A percentile compares a stretch with the other conserved stretches of the same genome.
Evolutionary conservation across 2,329 filamentous ascomycete genomes (phyloP).

Genomic region (Phialocephala sp.): DNA sequence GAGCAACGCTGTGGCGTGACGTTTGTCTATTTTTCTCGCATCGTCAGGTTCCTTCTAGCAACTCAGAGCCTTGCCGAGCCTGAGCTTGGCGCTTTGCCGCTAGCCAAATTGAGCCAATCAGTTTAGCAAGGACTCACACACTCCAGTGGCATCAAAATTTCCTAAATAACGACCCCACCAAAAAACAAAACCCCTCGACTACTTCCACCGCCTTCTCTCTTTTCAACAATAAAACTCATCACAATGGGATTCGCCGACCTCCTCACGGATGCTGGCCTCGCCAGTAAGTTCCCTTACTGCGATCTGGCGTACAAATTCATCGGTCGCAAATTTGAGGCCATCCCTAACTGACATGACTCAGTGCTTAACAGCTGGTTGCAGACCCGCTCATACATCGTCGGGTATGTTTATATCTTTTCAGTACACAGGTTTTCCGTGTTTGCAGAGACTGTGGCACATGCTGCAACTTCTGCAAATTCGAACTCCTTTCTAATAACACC

Average conservation of each 20-base stretch:
- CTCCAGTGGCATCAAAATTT: slow-evolving; percentile 1
- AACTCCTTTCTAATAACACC: slow-evolving; percentile 32
- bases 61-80: neutral
- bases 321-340: slow-evolving; percentile 25
- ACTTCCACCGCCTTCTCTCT: slow-evolving; percentile 9
- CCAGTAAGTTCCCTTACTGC: slow-evolving; percentile 49
- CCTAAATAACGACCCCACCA: slow-evolving; percentile 23
- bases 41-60: slow-evolving; percentile 19
- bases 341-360: slow-evolving; percentile 47
- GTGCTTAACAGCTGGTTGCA: slow-evolving; percentile 75
- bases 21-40: neutral
- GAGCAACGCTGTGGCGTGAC: neutral
- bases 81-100: neutral
- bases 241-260: slow-evolving; percentile 74
- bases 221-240: slow-evolving; percentile 19
- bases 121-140: neutral
- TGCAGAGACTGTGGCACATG: slow-evolving; percentile 27
- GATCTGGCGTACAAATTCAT: slow-evolving; percentile 11
- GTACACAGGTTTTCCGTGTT: slow-evolving; percentile 29
- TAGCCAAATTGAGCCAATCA: slow-evolving; percentile 12
- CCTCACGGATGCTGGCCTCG: slow-evolving; percentile 67
- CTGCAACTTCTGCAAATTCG: slow-evolving; percentile 12
- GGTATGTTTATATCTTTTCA: slow-evolving; percentile 61
- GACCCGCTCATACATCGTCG: slow-evolving; percentile 81
- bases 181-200: slow-evolving; percentile 20